Conservation (phyloP, 1,139 yeast species). For the Yamadazyma epiphylla region DNA sequence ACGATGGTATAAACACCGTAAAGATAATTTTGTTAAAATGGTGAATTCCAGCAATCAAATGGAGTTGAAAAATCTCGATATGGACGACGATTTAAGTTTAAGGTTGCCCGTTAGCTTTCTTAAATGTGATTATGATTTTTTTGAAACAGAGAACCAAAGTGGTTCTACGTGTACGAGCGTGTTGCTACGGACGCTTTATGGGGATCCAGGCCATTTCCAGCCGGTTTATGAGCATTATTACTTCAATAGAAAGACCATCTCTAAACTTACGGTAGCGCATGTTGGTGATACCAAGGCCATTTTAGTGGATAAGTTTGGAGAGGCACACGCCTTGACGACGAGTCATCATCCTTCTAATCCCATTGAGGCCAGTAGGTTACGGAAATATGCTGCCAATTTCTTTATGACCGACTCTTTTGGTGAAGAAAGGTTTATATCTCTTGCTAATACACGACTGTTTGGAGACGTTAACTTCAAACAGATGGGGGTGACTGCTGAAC, state of each 20-base stretch:
- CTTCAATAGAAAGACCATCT: constrained; percentile 68
- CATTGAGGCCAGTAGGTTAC: constrained; percentile 67
- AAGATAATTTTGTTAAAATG: constrained; percentile 41
- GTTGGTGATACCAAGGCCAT: constrained; percentile 96
- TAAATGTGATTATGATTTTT: constrained; percentile 52
- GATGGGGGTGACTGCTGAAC: constrained; percentile 88
- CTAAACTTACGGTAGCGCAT: constrained; percentile 77
- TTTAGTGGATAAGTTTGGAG: constrained; percentile 69
- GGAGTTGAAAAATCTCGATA: constrained; percentile 14
- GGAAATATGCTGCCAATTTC: constrained; percentile 67
- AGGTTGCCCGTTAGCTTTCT: constrained; percentile 63
- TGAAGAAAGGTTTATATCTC: constrained; percentile 76
- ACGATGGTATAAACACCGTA: constrained; percentile 58
- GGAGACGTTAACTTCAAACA: constrained; percentile 82
- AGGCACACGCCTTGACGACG: constrained; percentile 72
- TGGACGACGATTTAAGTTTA: constrained; percentile 49
- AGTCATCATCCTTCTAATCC: constrained; percentile 89
- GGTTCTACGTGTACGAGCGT: constrained; percentile 88
- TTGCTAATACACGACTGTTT: constrained; percentile 90
- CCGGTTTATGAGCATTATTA: constrained; percentile 46
- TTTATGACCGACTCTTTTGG: constrained; percentile 91
- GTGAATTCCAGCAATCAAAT: constrained; percentile 24
- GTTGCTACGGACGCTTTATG: constrained; percentile 54
- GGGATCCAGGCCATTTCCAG: constrained; percentile 23
- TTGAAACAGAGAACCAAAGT: constrained; percentile 33